Conservation (phyloP, 805 yeast genomes). For the Kregervanrija pseudodelftensis region DNA sequence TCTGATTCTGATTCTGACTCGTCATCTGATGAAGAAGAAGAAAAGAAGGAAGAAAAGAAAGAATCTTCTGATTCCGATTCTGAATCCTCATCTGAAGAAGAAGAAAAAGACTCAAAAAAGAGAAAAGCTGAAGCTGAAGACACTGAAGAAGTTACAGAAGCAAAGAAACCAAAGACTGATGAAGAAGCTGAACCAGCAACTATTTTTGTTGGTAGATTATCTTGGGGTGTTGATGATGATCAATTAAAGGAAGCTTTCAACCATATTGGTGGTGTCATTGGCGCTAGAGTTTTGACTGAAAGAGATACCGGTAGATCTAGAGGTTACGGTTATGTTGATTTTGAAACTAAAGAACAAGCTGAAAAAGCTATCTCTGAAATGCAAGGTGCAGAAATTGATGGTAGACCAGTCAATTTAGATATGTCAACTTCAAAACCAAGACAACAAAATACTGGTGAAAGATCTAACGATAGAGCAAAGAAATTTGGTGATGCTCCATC, state of each 20-base stretch:
- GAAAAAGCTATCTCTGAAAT: conserved; percentile 76
- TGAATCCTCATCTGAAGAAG: conserved; percentile 16
- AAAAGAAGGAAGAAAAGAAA: conserved; percentile 9
- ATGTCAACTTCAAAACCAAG: conserved; percentile 80
- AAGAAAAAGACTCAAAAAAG: conserved; percentile 31
- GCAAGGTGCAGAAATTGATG: conserved; percentile 95
- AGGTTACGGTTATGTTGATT: conserved; percentile 98
- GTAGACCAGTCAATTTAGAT: conserved; percentile 93
- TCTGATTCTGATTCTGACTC: conserved; percentile 22
- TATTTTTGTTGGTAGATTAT: conserved; percentile 91
- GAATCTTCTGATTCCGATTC: conserved; percentile 17
- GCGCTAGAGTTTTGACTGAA: conserved; percentile 92
- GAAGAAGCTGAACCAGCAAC: conserved; percentile 67
- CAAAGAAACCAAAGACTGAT: conserved; percentile 43
- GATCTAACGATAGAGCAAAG: conserved; percentile 71
- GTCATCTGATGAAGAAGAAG: conserved; percentile 15
- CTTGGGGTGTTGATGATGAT: conserved; percentile 95
- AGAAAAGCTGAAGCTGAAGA: conserved; percentile 35
- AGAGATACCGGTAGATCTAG: conserved; percentile 79
- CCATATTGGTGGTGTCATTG: conserved; percentile 67
- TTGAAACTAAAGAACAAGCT: conserved; percentile 68
- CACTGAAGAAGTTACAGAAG: conserved; percentile 31
- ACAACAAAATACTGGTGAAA: conserved; percentile 38
- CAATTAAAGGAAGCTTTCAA: conserved; percentile 88
- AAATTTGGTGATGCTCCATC: conserved; percentile 87